Conservation (phyloP, 257 asterid species). For the Linaria vulgaris region DNA sequence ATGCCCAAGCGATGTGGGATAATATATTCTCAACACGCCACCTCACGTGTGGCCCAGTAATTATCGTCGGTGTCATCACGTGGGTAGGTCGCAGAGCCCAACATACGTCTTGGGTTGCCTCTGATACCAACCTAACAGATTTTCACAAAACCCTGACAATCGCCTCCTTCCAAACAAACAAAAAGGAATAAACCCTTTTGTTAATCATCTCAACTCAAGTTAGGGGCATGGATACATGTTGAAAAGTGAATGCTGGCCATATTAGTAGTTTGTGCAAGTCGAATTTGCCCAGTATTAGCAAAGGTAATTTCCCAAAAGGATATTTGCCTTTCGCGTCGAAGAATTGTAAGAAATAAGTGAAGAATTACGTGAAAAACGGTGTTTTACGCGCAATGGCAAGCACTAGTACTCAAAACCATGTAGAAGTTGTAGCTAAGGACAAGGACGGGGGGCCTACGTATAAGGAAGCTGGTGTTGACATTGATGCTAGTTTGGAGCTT, state of each 20-base stretch:
- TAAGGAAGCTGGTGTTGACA: conserved; percentile 95
- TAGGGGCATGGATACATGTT: conserved; percentile 38
- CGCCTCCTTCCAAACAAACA: too few relatives aligned
- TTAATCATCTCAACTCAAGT: conserved; percentile 5
- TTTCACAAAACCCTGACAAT: too few relatives aligned
- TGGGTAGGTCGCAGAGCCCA: too few relatives aligned
- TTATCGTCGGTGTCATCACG: too few relatives aligned
- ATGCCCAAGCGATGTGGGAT: too few relatives aligned
- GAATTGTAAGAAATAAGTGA: conserved; percentile 23
- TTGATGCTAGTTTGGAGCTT: conserved; percentile 94
- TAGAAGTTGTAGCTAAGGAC: conserved; percentile 29
- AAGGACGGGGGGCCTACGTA: conserved; percentile 57
- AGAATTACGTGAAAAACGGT: conserved; percentile 26
- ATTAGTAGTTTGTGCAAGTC: conserved; percentile 25
- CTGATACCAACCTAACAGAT: too few relatives aligned
- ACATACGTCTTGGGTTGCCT: too few relatives aligned
- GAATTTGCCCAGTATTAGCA: conserved; percentile 17
- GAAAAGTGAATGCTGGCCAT: conserved; percentile 30
- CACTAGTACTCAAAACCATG: conserved; percentile 27
- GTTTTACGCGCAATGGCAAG: conserved; percentile 32
- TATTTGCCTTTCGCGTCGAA: conserved; percentile 28
- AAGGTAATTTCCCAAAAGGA: conserved; percentile 15
- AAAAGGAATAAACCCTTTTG: too few relatives aligned
- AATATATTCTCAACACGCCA: too few relatives aligned
- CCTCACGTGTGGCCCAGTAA: too few relatives aligned